These are phyloP conservation scores for Paraleonurus japonicus DNA, from an alignment of 257 asterid species.

Conservation along the genomic window DNA sequence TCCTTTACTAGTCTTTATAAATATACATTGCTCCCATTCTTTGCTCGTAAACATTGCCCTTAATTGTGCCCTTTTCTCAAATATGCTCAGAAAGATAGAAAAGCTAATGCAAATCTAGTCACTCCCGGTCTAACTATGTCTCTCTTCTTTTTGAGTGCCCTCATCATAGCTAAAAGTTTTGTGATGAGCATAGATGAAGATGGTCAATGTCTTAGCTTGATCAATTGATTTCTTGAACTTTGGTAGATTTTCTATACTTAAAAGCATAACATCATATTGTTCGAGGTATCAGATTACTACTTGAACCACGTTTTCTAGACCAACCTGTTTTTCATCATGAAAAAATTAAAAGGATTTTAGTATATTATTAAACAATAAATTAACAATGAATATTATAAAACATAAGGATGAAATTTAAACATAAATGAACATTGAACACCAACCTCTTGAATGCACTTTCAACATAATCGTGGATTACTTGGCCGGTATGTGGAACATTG, in stretches of 20 bases:
- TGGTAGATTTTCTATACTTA: neutral
- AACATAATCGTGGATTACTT: neutral
- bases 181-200: neutral
- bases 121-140: neutral
- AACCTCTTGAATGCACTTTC: neutral
- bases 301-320: constrained; percentile 9
- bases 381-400: no score
- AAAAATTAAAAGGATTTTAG: neutral
- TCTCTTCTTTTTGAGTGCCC: neutral
- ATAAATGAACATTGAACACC: neutral
- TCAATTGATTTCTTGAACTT: neutral
- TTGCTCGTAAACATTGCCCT: neutral
- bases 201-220: no score
- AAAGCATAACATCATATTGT: neutral
- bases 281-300: constrained; percentile 10
- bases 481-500: neutral
- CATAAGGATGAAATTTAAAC: neutral
- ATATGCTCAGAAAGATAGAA: no score
- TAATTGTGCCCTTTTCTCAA: neutral
- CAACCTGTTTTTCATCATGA: neutral
- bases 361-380: no score
- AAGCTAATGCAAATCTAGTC: no score
- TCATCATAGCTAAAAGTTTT: neutral
- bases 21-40: neutral
- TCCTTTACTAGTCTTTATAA: no score